Base-by-base conservation (phyloP, 106 monocot genomes). In the Xerophyta viscosa region DNA sequence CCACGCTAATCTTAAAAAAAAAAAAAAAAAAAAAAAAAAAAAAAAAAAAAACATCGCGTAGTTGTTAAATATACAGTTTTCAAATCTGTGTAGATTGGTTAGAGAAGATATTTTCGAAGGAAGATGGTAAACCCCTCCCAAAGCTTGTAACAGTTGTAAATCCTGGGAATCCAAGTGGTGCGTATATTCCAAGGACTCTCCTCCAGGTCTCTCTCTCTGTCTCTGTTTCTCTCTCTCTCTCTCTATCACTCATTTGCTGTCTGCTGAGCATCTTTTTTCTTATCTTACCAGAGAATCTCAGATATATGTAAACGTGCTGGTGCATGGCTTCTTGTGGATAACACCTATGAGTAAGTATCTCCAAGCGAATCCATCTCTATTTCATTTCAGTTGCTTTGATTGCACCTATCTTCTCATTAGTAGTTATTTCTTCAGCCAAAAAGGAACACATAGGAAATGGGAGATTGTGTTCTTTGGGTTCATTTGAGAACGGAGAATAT, bases 81-180 rank as follows among this genome's bases (percentile, higher is more conserved):
- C n/a, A n/a, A n/a, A n/a, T n/a, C n/a, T n/a, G n/a, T 70, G 66
- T 63, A 96, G 98, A 77, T 39, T 98, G 98, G 98, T 67, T 98
- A 58, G 77, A 98, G 50, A 75, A 80, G 58, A 60, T 50, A 42
- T 52, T 98, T 12, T 68, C 56, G 48, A 60, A 49, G 31, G 41
- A 71, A 65, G 73, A 57, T 12, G 57, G 67, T 28, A 81, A 82
- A 20, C 71, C 74, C 47, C 48, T 80, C 11, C 98, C 98, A 17
- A 98, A 98, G 56, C 86, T 98, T 54, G 93, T 93, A 61, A 88
- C 80, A 52, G 87, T 93, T 64, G 93, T 93, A 60, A 93, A 93
- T 64, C 93, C 93, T n/a, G 93, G 93, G 30, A 93, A 93, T 37
- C 93, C 93, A 37, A 71, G 73, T 24, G 93, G 93, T 33, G 73